Evolutionary conservation across 2,329 filamentous ascomycete species (phyloP).

Genomic region (Fusarium floridanum): DNA sequence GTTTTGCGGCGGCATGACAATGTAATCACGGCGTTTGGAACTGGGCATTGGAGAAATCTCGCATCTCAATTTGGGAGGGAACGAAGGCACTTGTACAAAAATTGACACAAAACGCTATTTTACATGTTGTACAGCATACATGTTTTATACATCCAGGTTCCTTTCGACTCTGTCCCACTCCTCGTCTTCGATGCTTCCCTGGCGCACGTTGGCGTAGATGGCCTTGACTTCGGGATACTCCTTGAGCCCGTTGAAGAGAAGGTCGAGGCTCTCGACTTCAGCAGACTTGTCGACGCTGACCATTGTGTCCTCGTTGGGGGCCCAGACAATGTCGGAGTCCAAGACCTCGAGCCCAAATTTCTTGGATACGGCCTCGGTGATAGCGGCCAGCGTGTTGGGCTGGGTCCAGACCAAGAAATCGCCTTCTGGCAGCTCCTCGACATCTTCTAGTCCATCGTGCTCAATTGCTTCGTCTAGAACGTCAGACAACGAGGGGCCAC

Average conservation of each 20-base stretch:
- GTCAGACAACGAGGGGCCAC: conserved; percentile 72
- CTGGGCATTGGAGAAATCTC: conserved; percentile 31
- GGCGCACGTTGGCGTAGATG: conserved; percentile 78
- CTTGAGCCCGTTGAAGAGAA: conserved; percentile 70
- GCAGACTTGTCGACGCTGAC: conserved; percentile 71
- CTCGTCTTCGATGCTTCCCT: conserved; percentile 65
- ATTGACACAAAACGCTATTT: conserved; percentile 28
- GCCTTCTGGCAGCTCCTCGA: conserved; percentile 76
- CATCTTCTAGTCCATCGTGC: conserved; percentile 79
- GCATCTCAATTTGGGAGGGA: conserved; percentile 33
- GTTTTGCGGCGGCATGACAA: conserved; percentile 24
- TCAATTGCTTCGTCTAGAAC: conserved; percentile 87
- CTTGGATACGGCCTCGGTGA: conserved; percentile 66
- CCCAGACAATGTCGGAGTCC: conserved; percentile 86
- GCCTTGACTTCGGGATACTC: conserved; percentile 82
- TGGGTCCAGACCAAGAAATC: conserved; percentile 72
- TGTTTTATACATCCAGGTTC: conserved; percentile 61
- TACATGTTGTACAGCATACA: conserved; percentile 56
- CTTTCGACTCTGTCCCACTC: conserved; percentile 67
- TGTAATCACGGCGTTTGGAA: conserved; percentile 45
- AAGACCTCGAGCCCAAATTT: conserved; percentile 75
- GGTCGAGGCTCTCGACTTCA: conserved; percentile 67
- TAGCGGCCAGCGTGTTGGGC: conserved; percentile 49
- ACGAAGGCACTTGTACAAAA: conserved; percentile 34
- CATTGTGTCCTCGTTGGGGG: conserved; percentile 83